Percentiles rank a stretch among this genome's conserved stretches.
Evolutionary conservation across 495 filamentous ascomycete genomes (phyloP).

Genomic region (Rhypophila decipiens): DNA sequence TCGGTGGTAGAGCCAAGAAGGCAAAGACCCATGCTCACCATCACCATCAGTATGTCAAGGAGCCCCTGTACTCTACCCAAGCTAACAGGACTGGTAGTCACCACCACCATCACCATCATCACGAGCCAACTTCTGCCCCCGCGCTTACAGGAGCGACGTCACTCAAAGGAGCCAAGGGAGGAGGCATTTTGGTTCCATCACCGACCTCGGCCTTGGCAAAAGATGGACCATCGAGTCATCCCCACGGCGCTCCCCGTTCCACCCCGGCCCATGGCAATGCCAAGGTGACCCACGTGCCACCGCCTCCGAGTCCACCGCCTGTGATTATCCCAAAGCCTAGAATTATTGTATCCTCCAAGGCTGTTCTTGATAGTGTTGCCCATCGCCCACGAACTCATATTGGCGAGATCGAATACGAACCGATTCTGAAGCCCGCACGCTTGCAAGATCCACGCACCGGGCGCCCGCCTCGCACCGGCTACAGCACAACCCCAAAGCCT

Average conservation of each 20-base stretch:
- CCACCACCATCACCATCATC: conserved; percentile 71
- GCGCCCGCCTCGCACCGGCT: conserved; percentile 55
- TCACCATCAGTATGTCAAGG: conserved; percentile 49
- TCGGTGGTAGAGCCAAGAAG: conserved; percentile 51
- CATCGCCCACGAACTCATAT: conserved; percentile 72
- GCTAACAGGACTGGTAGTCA: conserved; percentile 42
- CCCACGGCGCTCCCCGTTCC: conserved; percentile 24
- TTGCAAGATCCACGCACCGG: conserved; percentile 39
- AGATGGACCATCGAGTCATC: conserved; percentile 37
- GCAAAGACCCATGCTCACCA: conserved; percentile 58
- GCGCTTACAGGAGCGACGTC: conserved; percentile 32
- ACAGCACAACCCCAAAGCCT: conserved; percentile 63
- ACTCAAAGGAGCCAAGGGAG: conserved; percentile 37
- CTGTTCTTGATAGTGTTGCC: conserved; percentile 61
- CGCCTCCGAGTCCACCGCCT: conserved; percentile 35
- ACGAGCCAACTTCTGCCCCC: conserved; percentile 53
- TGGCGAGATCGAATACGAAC: conserved; percentile 50
- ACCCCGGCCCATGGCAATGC: conserved; percentile 15
- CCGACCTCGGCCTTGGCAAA: conserved; percentile 42
- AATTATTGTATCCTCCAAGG: conserved; percentile 56
- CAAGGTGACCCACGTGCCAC: conserved; percentile 27
- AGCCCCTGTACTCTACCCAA: neutral
- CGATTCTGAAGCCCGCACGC: conserved; percentile 51
- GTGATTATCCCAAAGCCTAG: conserved; percentile 53
- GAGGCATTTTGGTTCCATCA: conserved; percentile 49